phyloP scores from a whole-genome alignment of 768 basidiomycete genomes.

The Boletellus emodensis region DNA sequence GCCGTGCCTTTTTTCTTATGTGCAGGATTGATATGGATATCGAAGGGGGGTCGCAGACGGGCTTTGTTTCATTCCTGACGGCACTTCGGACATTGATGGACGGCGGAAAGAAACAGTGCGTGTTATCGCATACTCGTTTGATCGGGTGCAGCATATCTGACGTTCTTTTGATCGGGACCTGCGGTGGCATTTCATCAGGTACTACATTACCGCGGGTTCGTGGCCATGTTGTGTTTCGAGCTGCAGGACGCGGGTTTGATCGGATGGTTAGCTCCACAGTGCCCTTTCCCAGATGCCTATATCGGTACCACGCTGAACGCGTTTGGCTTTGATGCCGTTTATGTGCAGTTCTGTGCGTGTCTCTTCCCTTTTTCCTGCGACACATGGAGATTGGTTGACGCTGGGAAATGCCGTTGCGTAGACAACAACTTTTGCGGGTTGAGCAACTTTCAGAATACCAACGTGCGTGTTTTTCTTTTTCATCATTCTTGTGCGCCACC shows the following conservation, averaged over 20 bases:
- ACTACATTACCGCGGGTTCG: slow-evolving; percentile 43
- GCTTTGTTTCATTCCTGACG: slow-evolving; percentile 29
- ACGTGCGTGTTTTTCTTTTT: slow-evolving; percentile 21
- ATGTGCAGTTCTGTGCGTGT: slow-evolving; percentile 45
- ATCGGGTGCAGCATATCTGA: too few relatives aligned
- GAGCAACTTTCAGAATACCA: slow-evolving; percentile 40
- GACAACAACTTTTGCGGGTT: slow-evolving; percentile 47
- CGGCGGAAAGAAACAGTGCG: slow-evolving; percentile 26
- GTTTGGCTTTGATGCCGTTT: slow-evolving; percentile 46
- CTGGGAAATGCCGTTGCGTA: slow-evolving; percentile 13
- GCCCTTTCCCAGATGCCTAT: slow-evolving; percentile 46
- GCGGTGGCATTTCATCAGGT: slow-evolving; percentile 22
- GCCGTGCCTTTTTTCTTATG: neutral
- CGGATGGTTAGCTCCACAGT: slow-evolving; percentile 34
- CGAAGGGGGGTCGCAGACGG: slow-evolving; percentile 38
- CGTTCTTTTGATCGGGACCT: too few relatives aligned
- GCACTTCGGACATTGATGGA: slow-evolving; percentile 27
- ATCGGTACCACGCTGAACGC: slow-evolving; percentile 40
- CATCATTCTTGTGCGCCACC: too few relatives aligned
- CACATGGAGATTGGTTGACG: neutral
- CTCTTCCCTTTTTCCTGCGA: too few relatives aligned
- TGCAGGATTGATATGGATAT: slow-evolving; percentile 44
- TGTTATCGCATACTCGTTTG: neutral
- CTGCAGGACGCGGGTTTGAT: slow-evolving; percentile 1
- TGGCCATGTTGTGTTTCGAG: neutral